A percentile compares a stretch with the other conserved stretches of the same genome.
phyloP scores from a whole-genome alignment of 352 stramenopile genomes.

The Pythium vanterpoolii region DNA sequence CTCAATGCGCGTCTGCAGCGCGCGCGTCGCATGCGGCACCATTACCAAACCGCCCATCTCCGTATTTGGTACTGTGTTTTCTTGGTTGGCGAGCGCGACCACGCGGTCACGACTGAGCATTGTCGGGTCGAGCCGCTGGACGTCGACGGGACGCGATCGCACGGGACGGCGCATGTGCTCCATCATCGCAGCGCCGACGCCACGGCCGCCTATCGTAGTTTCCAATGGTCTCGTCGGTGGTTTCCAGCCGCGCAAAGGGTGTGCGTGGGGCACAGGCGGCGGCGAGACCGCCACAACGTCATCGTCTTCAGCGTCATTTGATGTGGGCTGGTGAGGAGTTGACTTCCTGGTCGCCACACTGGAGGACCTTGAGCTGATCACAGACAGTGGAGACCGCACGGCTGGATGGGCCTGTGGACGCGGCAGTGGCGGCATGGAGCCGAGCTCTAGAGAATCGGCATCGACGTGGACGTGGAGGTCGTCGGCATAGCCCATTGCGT shows the following conservation, averaged over 20 bases:
- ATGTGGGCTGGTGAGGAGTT: background rate
- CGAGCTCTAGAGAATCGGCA: constrained; percentile 26
- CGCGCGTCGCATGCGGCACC: constrained; percentile 38
- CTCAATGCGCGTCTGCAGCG: constrained; percentile 34
- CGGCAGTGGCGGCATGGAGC: constrained; percentile 49
- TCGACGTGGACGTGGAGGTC: constrained; percentile 17
- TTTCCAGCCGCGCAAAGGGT: constrained; percentile 40
- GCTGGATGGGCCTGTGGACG: constrained; percentile 32
- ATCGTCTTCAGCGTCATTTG: constrained; percentile 19
- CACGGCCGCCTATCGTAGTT: background rate
- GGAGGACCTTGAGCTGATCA: constrained; percentile 6
- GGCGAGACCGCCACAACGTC: constrained; percentile 30
- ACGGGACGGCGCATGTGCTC: constrained; percentile 8
- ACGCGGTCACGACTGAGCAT: constrained; percentile 50
- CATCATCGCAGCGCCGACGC: constrained; percentile 1
- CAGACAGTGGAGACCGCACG: constrained; percentile 5
- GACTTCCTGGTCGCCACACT: background rate
- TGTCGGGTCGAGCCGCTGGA: constrained; percentile 47
- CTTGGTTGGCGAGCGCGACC: constrained; percentile 26
- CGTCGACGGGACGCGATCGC: constrained; percentile 10
- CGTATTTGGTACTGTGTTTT: background rate
- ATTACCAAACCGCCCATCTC: background rate
- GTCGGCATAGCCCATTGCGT: constrained; percentile 17
- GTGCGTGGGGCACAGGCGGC: constrained; percentile 46
- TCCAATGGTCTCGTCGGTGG: constrained; percentile 4